Conservation (phyloP, 768 basidiomycete genomes). For the Calocera cornea region DNA sequence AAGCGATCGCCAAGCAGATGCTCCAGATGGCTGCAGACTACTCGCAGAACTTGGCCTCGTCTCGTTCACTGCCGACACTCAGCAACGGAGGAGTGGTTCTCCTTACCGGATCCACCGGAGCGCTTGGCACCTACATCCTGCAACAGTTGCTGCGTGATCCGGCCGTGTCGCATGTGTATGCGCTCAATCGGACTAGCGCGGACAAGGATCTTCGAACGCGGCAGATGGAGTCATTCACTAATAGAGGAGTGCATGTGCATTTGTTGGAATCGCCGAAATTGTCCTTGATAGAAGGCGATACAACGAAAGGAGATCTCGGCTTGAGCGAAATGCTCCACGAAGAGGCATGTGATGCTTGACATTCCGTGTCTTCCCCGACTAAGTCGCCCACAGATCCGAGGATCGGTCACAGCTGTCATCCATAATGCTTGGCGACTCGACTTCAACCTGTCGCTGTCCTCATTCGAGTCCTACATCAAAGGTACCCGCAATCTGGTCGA, state of each 20-base stretch:
- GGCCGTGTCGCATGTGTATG: background rate
- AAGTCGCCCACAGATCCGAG: background rate
- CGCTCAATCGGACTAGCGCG: background rate
- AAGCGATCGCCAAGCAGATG: background rate
- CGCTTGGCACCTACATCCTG: background rate
- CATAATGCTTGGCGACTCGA: conserved; percentile 3
- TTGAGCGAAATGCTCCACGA: background rate
- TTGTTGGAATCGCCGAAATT: background rate
- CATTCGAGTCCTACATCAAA: background rate
- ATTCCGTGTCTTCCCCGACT: background rate
- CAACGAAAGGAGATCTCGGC: background rate
- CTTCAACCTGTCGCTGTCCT: conserved; percentile 5
- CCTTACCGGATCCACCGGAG: background rate
- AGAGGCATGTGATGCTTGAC: background rate
- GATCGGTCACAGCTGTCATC: background rate
- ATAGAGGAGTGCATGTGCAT: background rate
- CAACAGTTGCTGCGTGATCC: background rate
- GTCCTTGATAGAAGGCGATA: background rate
- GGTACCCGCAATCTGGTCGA: background rate
- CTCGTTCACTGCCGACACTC: background rate
- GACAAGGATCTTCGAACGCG: background rate
- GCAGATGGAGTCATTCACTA: background rate
- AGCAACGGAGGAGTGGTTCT: background rate
- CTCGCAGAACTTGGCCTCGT: background rate
- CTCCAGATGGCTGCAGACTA: background rate